These are phyloP conservation scores for Suillus luteus DNA, from an alignment of 768 basidiomycete species.

Conservation along the genomic window DNA sequence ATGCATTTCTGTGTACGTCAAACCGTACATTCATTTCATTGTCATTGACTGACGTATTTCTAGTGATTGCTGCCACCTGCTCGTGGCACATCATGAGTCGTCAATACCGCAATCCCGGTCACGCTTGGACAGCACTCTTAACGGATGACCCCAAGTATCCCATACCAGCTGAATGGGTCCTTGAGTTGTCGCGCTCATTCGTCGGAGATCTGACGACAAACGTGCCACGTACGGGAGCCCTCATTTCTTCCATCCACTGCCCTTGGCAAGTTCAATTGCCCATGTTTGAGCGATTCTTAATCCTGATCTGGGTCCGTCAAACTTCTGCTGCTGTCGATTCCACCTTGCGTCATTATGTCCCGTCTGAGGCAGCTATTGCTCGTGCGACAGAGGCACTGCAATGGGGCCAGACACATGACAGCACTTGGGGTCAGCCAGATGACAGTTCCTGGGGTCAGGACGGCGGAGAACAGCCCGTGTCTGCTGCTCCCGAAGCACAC, in stretches of 20 bases:
- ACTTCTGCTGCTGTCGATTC: neutral
- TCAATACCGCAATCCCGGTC: neutral
- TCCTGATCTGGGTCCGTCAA: neutral
- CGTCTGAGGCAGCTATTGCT: neutral
- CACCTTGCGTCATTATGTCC: neutral
- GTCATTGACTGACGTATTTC: neutral
- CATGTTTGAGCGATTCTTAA: neutral
- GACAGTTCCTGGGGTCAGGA: neutral
- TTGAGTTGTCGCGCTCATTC: neutral
- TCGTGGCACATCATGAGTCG: neutral
- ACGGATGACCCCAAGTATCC: neutral
- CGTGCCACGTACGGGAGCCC: neutral
- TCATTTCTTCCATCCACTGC: neutral
- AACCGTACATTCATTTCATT: neutral
- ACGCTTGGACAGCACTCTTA: neutral
- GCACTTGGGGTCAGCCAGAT: neutral
- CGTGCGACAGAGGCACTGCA: neutral
- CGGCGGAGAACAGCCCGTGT: neutral
- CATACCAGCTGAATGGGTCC: neutral
- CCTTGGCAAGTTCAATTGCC: constrained; percentile 1
- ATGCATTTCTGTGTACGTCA: constrained; percentile 3
- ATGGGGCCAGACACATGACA: neutral
- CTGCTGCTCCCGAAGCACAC: neutral
- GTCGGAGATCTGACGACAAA: neutral
- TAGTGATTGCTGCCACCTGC: neutral